Percentiles rank a stretch among this genome's conserved stretches.
Conservation (phyloP, 495 filamentous ascomycete species). For the Penicillium antarcticum region DNA sequence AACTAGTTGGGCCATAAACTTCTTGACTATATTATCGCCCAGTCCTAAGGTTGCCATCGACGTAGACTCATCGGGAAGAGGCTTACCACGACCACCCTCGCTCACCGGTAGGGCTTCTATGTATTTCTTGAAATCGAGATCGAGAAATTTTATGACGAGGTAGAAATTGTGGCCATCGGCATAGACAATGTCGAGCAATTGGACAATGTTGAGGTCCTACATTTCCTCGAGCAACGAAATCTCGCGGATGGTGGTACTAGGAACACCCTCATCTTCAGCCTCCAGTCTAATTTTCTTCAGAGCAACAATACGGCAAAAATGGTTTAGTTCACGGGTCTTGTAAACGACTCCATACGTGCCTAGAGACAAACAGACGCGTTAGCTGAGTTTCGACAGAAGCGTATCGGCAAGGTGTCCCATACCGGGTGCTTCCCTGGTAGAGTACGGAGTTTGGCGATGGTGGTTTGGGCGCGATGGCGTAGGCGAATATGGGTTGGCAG, state of each 20-base stretch:
- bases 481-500: not conserved
- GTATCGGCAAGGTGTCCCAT: constrained; percentile 1
- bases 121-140: constrained; percentile 95
- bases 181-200: constrained; percentile 89
- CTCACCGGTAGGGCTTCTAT: constrained; percentile 93
- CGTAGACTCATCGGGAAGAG: constrained; percentile 83
- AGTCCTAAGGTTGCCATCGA: constrained; percentile 70
- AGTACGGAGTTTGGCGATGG: not conserved
- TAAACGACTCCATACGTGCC: constrained; percentile 92
- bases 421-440: constrained; percentile 3
- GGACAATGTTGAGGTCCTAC: constrained; percentile 91
- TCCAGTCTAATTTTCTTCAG: constrained; percentile 98
- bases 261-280: constrained; percentile 93
- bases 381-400: too few relatives aligned
- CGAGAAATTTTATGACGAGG: constrained; percentile 90
- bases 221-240: constrained; percentile 96
- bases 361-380: constrained; percentile 30
- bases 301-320: constrained; percentile 79
- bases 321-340: constrained; percentile 79
- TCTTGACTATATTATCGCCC: constrained; percentile 88
- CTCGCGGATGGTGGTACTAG: constrained; percentile 92
- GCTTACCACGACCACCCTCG: constrained; percentile 84
- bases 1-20: constrained; percentile 93
- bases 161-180: constrained; percentile 95
- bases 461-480: not conserved